Conservation (phyloP, 1,139 yeast species). For the Sugiyamaella grinbergsii region DNA sequence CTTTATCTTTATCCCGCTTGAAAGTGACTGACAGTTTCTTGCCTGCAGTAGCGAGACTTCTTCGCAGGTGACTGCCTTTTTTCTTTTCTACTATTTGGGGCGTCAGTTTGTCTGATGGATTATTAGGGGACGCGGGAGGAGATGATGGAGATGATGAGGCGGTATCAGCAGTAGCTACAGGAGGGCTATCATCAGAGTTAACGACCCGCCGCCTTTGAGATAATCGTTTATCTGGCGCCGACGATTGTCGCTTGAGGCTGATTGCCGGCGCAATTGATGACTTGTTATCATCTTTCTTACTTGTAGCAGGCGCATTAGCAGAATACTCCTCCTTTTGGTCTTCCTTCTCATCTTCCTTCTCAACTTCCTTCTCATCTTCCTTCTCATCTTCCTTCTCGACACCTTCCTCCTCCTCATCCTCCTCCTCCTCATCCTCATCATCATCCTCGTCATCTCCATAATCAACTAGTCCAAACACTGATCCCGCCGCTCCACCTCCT, state of each 20-base stretch:
- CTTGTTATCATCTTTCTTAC: background rate
- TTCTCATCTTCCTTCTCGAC: no score
- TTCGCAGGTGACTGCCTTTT: conserved; percentile 12
- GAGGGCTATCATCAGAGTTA: background rate
- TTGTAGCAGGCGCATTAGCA: no score
- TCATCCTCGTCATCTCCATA: conserved; percentile 21
- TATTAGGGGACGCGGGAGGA: background rate
- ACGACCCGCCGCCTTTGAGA: conserved; percentile 13
- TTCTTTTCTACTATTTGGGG: conserved; percentile 14
- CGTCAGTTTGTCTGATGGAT: background rate
- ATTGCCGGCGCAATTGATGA: background rate
- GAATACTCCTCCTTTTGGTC: no score
- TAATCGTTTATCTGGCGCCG: conserved; percentile 7
- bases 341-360: no score
- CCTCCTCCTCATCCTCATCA: background rate
- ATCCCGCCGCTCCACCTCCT: conserved; percentile 22
- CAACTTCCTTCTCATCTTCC: no score
- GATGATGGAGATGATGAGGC: background rate
- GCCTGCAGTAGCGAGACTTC: conserved; percentile 27
- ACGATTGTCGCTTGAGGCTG: conserved; percentile 22
- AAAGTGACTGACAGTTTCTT: conserved; percentile 26
- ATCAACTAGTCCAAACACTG: conserved; percentile 19
- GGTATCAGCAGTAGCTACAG: background rate
- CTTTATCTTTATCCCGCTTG: conserved; percentile 21
- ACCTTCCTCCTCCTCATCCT: no score